Evolutionary conservation across 2,329 filamentous ascomycete genomes (phyloP).

Genomic region (Xylariaceae sp.): DNA sequence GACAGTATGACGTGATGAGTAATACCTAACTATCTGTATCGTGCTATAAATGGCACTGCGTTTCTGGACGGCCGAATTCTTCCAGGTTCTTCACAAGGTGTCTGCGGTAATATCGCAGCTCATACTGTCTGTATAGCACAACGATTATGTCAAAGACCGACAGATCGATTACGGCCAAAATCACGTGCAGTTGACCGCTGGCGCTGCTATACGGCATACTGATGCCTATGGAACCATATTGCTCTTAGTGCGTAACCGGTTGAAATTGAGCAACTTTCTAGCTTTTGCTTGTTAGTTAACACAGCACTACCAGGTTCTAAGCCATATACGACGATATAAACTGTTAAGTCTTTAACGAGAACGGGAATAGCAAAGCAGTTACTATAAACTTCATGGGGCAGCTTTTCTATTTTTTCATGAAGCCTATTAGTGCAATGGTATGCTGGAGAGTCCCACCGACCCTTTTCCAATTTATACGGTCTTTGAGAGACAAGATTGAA

Average conservation of each 20-base stretch:
- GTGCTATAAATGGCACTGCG: no score
- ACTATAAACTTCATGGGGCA: not conserved
- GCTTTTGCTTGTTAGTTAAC: constrained; percentile 1
- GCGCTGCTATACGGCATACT: not conserved
- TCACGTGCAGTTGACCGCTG: not conserved
- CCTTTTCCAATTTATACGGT: constrained; percentile 1
- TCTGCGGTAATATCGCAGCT: not conserved
- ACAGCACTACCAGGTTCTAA: not conserved
- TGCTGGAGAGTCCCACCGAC: not conserved
- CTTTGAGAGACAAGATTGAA: constrained; percentile 5
- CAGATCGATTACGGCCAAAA: not conserved
- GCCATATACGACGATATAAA: not conserved
- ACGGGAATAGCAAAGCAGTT: not conserved
- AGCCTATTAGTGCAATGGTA: constrained; percentile 6
- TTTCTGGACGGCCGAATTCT: not conserved
- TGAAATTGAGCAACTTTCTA: not conserved
- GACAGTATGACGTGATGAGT: no score
- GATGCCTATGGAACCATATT: not conserved
- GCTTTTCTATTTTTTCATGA: constrained; percentile 1
- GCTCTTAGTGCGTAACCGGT: not conserved
- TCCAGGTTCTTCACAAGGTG: not conserved
- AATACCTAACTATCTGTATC: no score
- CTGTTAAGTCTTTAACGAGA: no score
- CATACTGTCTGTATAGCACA: not conserved
- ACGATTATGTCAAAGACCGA: not conserved